These are phyloP conservation scores for Magnaporthales sp. DNA, from an alignment of 2,329 filamentous ascomycete genomes.

Conservation along the genomic window DNA sequence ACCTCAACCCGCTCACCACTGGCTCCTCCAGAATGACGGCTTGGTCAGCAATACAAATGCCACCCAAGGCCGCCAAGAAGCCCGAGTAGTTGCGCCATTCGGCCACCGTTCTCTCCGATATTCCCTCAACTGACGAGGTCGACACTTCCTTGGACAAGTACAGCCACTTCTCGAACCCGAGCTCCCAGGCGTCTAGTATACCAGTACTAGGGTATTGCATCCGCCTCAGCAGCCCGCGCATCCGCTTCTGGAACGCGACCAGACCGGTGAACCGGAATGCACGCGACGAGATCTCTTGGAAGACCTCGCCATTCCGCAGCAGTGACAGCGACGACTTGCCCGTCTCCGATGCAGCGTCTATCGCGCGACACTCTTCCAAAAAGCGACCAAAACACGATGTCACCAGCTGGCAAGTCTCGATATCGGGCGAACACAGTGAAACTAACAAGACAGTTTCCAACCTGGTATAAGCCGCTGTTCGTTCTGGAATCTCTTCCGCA, in stretches of 20 bases:
- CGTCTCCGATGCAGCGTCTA: conserved; percentile 41
- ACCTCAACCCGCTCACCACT: conserved; percentile 45
- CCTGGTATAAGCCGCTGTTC: conserved; percentile 41
- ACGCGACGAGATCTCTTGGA: conserved; percentile 52
- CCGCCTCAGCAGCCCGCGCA: conserved; percentile 48
- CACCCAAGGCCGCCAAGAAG: conserved; percentile 58
- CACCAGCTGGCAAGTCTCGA: conserved; percentile 56
- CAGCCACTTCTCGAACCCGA: conserved; percentile 57
- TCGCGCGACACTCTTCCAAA: conserved; percentile 50
- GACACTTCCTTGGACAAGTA: conserved; percentile 55
- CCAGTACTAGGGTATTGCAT: conserved; percentile 56
- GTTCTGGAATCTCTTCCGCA: conserved; percentile 44
- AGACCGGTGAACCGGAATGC: conserved; percentile 59
- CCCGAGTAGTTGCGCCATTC: conserved; percentile 65
- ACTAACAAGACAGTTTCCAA: conserved; percentile 56
- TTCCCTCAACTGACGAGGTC: conserved; percentile 35
- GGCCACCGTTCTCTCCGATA: conserved; percentile 47
- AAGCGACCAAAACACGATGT: conserved; percentile 53
- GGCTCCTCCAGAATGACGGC: conserved; percentile 49
- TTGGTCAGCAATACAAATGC: conserved; percentile 55
- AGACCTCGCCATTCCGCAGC: conserved; percentile 52
- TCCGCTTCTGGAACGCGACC: conserved; percentile 61
- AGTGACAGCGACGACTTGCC: conserved; percentile 42
- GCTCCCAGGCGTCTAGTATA: conserved; percentile 60
- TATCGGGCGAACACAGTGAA: conserved; percentile 55